These are phyloP conservation scores for Emergomyces orientalis DNA, from an alignment of 2,329 filamentous ascomycete species.

Conservation along the genomic window DNA sequence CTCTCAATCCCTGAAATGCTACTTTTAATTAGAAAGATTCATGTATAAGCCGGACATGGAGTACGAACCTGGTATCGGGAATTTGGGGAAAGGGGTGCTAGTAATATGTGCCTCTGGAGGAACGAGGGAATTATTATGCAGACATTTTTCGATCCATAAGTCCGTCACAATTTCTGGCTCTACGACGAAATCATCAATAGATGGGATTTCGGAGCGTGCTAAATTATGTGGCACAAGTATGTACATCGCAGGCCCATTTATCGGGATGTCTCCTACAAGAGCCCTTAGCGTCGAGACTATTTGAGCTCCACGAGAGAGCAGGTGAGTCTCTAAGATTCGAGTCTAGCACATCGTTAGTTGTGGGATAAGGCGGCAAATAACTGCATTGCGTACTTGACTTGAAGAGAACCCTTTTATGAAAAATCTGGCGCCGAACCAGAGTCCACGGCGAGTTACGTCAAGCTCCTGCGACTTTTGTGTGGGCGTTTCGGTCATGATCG, in stretches of 20 bases:
- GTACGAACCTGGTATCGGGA: constrained; percentile 51
- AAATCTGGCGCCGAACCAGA: constrained; percentile 47
- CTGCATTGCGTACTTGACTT: constrained; percentile 40
- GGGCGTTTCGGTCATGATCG: constrained; percentile 15
- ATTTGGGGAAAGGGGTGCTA: constrained; percentile 64
- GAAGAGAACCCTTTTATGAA: constrained; percentile 52
- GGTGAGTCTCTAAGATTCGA: constrained; percentile 32
- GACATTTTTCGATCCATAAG: constrained; percentile 85
- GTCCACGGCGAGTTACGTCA: constrained; percentile 37
- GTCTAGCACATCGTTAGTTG: constrained; percentile 19
- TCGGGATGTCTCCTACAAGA: constrained; percentile 24
- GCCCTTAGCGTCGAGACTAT: constrained; percentile 28
- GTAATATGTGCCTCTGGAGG: constrained; percentile 61
- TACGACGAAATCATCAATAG: constrained; percentile 32
- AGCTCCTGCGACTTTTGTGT: constrained; percentile 15
- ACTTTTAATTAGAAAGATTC: constrained; percentile 2
- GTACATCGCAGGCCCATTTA: constrained; percentile 23
- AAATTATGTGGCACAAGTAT: constrained; percentile 34
- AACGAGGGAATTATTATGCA: constrained; percentile 64
- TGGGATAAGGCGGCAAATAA: background rate
- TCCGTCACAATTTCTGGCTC: constrained; percentile 60
- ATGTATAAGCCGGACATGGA: constrained; percentile 8
- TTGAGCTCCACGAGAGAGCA: constrained; percentile 34
- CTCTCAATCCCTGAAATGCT: constrained; percentile 59
- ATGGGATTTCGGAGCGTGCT: constrained; percentile 26